Base-by-base conservation (phyloP, 352 stramenopile species). In the Phytopythium mirpurense region DNA sequence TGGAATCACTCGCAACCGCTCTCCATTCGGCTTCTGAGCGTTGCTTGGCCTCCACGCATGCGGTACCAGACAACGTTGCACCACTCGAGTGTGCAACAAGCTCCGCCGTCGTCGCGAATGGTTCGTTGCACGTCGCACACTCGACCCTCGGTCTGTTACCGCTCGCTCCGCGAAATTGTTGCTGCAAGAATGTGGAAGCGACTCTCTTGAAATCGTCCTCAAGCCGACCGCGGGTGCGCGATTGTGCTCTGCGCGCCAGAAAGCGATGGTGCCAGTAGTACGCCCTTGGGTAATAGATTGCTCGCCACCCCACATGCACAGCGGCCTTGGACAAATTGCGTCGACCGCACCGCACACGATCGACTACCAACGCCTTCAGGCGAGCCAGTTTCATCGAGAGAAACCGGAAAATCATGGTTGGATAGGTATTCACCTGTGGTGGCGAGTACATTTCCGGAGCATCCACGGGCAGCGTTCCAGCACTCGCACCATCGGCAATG, bases 211-310 rank as follows among this genome's bases (percentile, higher is more conserved):
- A 54, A 26, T 54, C 35, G 19, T 19, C 15, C 9, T 32, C 19
- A 16, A 54, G 47, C 16, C 19, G 34, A 19, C 3, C 1, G 10
- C 29, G 5, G 6, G 45, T 37, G 27, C n/a, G 14, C 18, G 8
- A 18, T n/a, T 14, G 45, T 5, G 29, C 9, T 4, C 29, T 35
- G 19, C 18, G 27, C 9, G 24, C n/a, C 24, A 23, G 18, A 10
- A 51, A 19, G n/a, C 45, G 45, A 29, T 51, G 45, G 8, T 51
- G 45, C 45, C 24, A 51, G n/a, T 51, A 51, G 21, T 51, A 51
- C 0, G 45, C 45, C 9, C 16, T 40, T n/a, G 45, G 45, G 45
- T 31, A 51, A 18, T 51, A 40, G 12, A 24, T 8, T 18, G 19
- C n/a, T 3, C 45, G n/a, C 45, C 45, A 51, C 12, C 27, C 31